phyloP scores from a whole-genome alignment of 2,329 filamentous ascomycete genomes.

The Phialemoniopsis sp. region DNA sequence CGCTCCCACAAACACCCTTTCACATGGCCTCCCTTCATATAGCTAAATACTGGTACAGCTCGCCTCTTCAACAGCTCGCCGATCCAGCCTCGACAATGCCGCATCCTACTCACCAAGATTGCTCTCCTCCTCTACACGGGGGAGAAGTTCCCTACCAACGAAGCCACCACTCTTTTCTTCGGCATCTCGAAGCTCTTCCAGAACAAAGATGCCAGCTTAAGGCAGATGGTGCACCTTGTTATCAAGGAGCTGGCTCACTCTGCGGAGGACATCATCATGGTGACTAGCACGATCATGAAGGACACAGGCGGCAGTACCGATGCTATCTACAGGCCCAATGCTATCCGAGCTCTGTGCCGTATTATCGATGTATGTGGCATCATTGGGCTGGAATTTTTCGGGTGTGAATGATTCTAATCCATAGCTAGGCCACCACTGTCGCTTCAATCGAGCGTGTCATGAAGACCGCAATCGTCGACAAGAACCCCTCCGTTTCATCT shows the following conservation, averaged over 20 bases:
- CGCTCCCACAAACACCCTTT: slow-evolving; percentile 12
- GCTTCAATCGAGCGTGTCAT: slow-evolving; percentile 97
- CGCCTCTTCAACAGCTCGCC: slow-evolving; percentile 97
- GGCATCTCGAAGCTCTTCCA: slow-evolving; percentile 99
- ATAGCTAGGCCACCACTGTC: slow-evolving; percentile 76
- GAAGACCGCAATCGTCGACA: slow-evolving; percentile 99
- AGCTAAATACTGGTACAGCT: slow-evolving; percentile 48
- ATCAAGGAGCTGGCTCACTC: slow-evolving; percentile 96
- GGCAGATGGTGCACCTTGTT: slow-evolving; percentile 97
- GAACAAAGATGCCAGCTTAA: slow-evolving; percentile 96
- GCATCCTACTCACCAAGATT: slow-evolving; percentile 95
- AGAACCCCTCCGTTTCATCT: slow-evolving; percentile 94
- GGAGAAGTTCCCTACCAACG: slow-evolving; percentile 93
- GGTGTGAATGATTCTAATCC: slow-evolving; percentile 7
- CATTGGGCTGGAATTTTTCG: slow-evolving; percentile 6
- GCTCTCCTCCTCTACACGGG: slow-evolving; percentile 93
- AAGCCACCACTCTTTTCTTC: slow-evolving; percentile 98
- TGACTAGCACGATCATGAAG: slow-evolving; percentile 99
- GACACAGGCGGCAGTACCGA: slow-evolving; percentile 95
- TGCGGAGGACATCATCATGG: slow-evolving; percentile 99
- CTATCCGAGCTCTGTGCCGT: slow-evolving; percentile 89
- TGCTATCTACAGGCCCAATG: slow-evolving; percentile 90
- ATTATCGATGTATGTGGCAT: slow-evolving; percentile 78
- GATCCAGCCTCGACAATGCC: slow-evolving; percentile 94
- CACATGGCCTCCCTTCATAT: slow-evolving; percentile 5